Conservation (phyloP, 257 asterid genomes). For the Euphrasia confusa region DNA sequence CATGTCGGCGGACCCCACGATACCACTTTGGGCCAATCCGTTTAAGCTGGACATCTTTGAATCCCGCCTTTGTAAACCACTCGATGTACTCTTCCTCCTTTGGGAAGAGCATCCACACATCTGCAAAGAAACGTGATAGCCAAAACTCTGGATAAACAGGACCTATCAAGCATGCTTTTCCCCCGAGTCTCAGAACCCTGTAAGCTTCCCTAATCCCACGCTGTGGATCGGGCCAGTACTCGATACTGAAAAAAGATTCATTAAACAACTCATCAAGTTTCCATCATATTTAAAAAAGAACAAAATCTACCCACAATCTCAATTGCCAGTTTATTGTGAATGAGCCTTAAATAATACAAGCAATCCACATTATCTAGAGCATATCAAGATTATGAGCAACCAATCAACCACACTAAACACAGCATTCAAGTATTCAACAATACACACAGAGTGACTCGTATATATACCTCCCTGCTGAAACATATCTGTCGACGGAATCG, state of each 20-base stretch:
- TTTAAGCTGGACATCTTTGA: conserved; percentile 78
- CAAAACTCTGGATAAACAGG: conserved; percentile 90
- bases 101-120: conserved; percentile 98
- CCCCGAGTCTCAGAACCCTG: conserved; percentile 78
- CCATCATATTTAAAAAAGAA: neutral
- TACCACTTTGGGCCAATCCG: conserved; percentile 98
- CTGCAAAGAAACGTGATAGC: conserved; percentile 93
- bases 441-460: neutral
- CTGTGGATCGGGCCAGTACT: conserved; percentile 99
- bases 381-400: neutral
- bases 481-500: conserved; percentile 71
- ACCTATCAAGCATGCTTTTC: conserved; percentile 91
- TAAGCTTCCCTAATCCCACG: conserved; percentile 95
- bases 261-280: conserved; percentile 15
- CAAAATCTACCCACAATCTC: neutral
- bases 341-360: neutral
- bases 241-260: conserved; percentile 51
- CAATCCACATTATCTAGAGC: conserved; percentile 9
- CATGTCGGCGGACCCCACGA: conserved; percentile 94
- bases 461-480: conserved; percentile 89
- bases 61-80: conserved; percentile 91
- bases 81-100: conserved; percentile 96
- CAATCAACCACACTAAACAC: conserved; percentile 8
- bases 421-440: conserved; percentile 6
- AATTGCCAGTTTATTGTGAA: neutral